Base-by-base conservation (phyloP, 2,329 filamentous ascomycete genomes). In the Fusarium clavum region DNA sequence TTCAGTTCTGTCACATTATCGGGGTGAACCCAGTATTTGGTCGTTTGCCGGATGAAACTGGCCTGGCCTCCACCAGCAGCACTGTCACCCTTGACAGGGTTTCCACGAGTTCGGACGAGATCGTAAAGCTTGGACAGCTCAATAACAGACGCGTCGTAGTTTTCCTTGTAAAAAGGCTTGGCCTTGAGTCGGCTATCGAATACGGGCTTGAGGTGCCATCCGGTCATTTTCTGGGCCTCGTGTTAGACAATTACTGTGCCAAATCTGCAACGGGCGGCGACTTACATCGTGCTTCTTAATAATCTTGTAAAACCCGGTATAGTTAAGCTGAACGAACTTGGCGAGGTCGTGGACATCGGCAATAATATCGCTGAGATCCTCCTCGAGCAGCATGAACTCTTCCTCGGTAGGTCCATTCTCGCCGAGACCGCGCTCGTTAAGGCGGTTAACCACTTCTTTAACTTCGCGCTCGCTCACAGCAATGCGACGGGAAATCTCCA, bases 301-400 rank as follows among this genome's bases (percentile, higher is more conserved):
- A 70, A 99, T 99, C 86, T 99, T 99, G 85, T 98, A 97, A 80
- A 99, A 99, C 8, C 96, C 96, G 1, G 95, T 98, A 79, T 99
- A 99, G 83, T 99, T 99, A 78, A 99, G 84, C 83, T 98, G 95
- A 9, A 97, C 97, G 79, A 97, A 99, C 83, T 98, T 98, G 80
- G 96, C 94, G 64, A 99, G 87, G 77, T 99, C 96, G 81, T 99
- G 95, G 24, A 99, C 96, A 77, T 99, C 95, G 74, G 96, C 96
- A 79, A 99, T 99, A 77, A 99, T 94, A 80, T 99, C 96, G 82
- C 94, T 97, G 77, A 99, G 83, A 76, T 97, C 94, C 79, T 97
- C 93, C 83, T 99, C 96, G 32, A 98, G 87, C 75, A 97, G 83
- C 84, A 97, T 89, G 76, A 98, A 98, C 79, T 98, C 95, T 72